Evolutionary conservation across 148 eudicot species (phyloP), one percentile per base, ranked within the genome.

Genomic region (Linanthus parryae): DNA sequence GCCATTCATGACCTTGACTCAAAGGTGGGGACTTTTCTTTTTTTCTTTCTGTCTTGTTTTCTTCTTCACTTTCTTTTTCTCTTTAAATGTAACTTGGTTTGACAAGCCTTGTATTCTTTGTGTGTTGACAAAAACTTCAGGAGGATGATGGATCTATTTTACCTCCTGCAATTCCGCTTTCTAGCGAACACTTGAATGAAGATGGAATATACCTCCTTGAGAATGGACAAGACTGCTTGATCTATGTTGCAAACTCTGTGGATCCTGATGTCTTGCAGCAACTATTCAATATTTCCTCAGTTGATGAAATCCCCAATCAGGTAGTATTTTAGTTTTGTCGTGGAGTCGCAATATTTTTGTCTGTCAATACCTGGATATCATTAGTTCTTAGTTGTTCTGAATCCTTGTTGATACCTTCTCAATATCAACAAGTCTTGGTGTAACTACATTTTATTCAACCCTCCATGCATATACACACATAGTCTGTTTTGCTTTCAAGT

Each of bases 151-250:
- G 69, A 57, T 62, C 94, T 21, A 26, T 71, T 52, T 36, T 91
- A 59, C 95, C 98, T 62, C 53, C 73, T 37, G 33, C 73, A 8
- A 69, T 77, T 58, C 95, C 98, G 7, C 98, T 91, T 52, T 83
- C 94, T 37, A 86, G 95, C 58, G 98, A 91, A 70, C 94, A 91
- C 54, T 47, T 91, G 41, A 70, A 28, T 59, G 95, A 83, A 52
- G 73, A 73, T 38, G 98, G 98, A 21, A 73, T 91, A 52, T 91
- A 86, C 57, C 94, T 91, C 75, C 89, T 91, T 46, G 98, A 91
- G 72, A 91, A 81, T 72, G 98, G 98, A 15, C 73, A 78, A 49
- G 94, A 91, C 73, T 87, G 94, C 60, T 71, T 91, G 52, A 72
- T 91, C 14, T 91, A 79, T 58, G 62, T 81, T 52, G 89, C 94